These are phyloP conservation scores for Boletus vinaceobasis DNA, from an alignment of 768 basidiomycete genomes.

Conservation along the genomic window DNA sequence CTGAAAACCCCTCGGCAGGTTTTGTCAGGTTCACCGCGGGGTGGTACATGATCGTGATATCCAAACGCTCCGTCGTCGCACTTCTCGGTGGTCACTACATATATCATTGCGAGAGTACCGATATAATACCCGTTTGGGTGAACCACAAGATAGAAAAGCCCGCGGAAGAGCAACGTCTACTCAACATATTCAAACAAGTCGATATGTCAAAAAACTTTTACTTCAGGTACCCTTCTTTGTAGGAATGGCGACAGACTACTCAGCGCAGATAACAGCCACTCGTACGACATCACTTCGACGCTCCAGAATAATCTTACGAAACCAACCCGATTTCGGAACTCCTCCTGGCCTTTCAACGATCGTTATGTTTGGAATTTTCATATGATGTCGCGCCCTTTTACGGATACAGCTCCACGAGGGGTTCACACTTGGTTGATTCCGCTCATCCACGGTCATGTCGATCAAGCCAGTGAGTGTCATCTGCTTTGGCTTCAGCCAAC, in stretches of 20 bases:
- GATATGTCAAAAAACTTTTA: constrained; percentile 99
- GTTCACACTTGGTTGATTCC: constrained; percentile 85
- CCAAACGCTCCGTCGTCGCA: constrained; percentile 88
- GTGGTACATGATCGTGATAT: constrained; percentile 92
- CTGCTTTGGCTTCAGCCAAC: not conserved
- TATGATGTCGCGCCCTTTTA: constrained; percentile 71
- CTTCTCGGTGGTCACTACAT: constrained; percentile 94
- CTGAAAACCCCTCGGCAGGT: constrained; percentile 37
- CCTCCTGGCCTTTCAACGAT: constrained; percentile 73
- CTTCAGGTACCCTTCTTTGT: constrained; percentile 62
- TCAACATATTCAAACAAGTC: constrained; percentile 92
- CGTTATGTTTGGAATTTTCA: constrained; percentile 95
- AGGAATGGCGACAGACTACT: not conserved
- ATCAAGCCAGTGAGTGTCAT: constrained; percentile 87
- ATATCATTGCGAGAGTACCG: constrained; percentile 92
- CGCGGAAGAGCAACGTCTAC: constrained; percentile 82
- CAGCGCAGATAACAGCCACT: constrained; percentile 57
- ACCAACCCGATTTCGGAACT: constrained; percentile 39
- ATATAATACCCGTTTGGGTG: constrained; percentile 72
- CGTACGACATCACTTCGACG: constrained; percentile 96
- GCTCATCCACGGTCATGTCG: constrained; percentile 92
- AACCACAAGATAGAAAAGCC: constrained; percentile 85
- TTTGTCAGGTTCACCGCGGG: constrained; percentile 94
- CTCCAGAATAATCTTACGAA: constrained; percentile 87
- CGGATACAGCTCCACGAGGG: constrained; percentile 36